Conservation (phyloP, 139 green algal species). For the Desmodesmus armatus region DNA sequence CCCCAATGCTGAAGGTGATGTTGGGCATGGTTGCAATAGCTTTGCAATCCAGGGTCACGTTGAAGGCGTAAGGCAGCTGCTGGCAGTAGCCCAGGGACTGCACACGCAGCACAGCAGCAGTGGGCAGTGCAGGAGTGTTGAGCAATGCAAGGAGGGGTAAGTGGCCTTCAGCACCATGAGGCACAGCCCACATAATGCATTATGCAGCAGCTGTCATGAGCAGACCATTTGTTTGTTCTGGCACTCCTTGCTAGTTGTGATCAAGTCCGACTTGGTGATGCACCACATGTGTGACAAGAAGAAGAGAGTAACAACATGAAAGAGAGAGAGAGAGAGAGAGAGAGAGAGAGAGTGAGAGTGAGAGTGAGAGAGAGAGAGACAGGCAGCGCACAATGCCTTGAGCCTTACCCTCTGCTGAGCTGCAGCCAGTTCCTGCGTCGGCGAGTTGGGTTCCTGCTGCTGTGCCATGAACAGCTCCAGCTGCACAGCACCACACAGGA, state of each 20-base stretch:
- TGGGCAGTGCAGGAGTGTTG: not conserved
- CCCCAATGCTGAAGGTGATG: conserved; percentile 4
- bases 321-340: no score
- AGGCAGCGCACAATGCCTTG: no score
- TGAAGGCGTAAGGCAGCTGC: conserved; percentile 13
- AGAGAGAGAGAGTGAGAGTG: no score
- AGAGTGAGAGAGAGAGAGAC: no score
- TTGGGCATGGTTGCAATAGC: not conserved
- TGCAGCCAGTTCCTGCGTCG: not conserved
- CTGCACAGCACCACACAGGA: conserved; percentile 18
- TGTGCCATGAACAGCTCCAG: not conserved
- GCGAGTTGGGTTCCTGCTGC: not conserved
- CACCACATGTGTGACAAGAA: not conserved
- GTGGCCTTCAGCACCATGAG: no score
- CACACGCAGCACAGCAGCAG: not conserved
- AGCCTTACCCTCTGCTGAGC: no score
- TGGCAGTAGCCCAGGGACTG: conserved; percentile 3
- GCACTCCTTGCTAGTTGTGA: no score
- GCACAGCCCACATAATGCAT: no score
- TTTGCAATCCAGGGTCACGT: conserved; percentile 7
- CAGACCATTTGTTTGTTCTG: no score
- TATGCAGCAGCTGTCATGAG: no score
- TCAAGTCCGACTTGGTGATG: no score
- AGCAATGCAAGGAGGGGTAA: no score
- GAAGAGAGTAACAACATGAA: not conserved